Conservation (phyloP, 768 basidiomycete species). For the Postia placenta region DNA sequence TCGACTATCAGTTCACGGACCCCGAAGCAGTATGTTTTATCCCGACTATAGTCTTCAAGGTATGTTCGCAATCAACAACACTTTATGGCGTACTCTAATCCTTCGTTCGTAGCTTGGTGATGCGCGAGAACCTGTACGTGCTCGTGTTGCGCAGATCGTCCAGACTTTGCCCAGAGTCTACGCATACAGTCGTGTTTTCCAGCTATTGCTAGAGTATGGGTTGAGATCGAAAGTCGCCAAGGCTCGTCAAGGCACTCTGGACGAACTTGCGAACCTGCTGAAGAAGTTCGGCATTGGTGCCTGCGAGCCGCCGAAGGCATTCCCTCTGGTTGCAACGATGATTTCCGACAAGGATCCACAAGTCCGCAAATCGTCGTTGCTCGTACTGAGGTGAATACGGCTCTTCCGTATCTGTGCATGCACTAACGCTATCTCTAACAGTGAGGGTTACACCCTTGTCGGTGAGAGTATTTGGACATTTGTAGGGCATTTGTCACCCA, state of each 20-base stretch:
- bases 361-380: conserved; percentile 83
- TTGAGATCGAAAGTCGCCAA: conserved; percentile 88
- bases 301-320: conserved; percentile 77
- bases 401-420: background rate
- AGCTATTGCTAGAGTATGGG: conserved; percentile 82
- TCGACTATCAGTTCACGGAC: conserved; percentile 78
- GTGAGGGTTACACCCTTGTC: conserved; percentile 75
- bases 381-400: conserved; percentile 59
- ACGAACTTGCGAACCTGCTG: conserved; percentile 72
- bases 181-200: conserved; percentile 89
- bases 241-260: conserved; percentile 80
- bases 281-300: conserved; percentile 78
- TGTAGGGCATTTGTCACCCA: conserved; percentile 69
- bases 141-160: conserved; percentile 78
- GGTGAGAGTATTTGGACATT: conserved; percentile 84
- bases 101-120: conserved; percentile 72
- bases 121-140: conserved; percentile 74
- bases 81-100: background rate
- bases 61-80: conserved; percentile 21
- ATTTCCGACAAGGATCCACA: conserved; percentile 86
- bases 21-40: conserved; percentile 84
- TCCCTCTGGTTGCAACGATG: conserved; percentile 69
- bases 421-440: conserved; percentile 24
- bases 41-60: conserved; percentile 87
- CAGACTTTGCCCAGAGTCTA: conserved; percentile 85